Evolutionary conservation across 164 flowering plant genomes (phyloP), one percentile per base, ranked within the genome.

Genomic region (Dillenia turbinata): DNA sequence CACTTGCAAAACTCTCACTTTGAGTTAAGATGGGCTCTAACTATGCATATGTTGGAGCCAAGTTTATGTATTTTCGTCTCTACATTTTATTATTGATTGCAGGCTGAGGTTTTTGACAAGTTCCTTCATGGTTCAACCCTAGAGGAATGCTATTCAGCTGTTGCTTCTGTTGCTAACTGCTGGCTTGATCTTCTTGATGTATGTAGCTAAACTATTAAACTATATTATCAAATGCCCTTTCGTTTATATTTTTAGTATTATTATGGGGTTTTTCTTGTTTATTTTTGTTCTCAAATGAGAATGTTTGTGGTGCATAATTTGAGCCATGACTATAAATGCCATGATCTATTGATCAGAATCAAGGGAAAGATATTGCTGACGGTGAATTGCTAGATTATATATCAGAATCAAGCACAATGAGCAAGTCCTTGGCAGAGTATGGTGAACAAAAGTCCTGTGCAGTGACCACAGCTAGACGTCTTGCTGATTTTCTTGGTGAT

Each of bases 101-200:
- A 95, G 99, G 99, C 97, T 62, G 99, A 95, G 79, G 87, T 95
- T 68, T 95, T 95, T 70, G 98, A 92, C 78, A 95, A 95, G 75
- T 95, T 95, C 59, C 91, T 95, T 5, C 80, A 82, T 68, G 99
- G 99, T 7, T 74, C 93, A 56, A 87, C 97, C 57, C 72, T 95
- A 59, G 96, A 88, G 69, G 98, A 92, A 76, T 95, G 99, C 77
- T 95, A 95, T 73, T 78, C 84, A 44, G 88, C 89, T 60, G 99
- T 95, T 71, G 97, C 98, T 69, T 66, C 92, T 69, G 91, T 95
- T 65, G 99, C 98, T 52, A 84, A 95, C 65, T 80, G 92, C 51
- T 95, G 99, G 99, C 99, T 95, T 72, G 99, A 95, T 77, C 95
- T 95, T 71, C 90, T 95, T 48, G 99, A 95, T 79, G 99, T 94